These are phyloP conservation scores for Cladophialophora bantiana DNA, from an alignment of 2,329 filamentous ascomycete species.

Conservation along the genomic window DNA sequence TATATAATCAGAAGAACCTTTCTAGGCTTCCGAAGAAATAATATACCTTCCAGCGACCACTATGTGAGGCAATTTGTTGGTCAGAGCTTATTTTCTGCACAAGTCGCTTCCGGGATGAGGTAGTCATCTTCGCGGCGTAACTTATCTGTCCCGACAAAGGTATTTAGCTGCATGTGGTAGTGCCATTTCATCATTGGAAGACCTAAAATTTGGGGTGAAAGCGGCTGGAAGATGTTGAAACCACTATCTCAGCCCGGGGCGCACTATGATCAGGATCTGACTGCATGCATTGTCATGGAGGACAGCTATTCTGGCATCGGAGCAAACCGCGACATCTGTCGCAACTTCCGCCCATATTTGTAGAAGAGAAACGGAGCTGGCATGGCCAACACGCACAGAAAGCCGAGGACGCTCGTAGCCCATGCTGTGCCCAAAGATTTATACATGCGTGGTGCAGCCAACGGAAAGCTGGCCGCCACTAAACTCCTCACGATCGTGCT, in stretches of 20 bases:
- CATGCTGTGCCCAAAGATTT: conserved; percentile 47
- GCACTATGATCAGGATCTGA: conserved; percentile 1
- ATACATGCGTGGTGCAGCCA: conserved; percentile 48
- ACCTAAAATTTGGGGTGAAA: no score
- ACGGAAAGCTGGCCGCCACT: conserved; percentile 36
- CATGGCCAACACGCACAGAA: conserved; percentile 48
- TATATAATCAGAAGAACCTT: no score
- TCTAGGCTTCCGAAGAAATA: no score
- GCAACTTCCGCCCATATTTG: conserved; percentile 50
- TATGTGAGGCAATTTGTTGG: no score
- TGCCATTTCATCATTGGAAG: no score
- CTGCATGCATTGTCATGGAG: conserved; percentile 2
- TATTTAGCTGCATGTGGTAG: no score
- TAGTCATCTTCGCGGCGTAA: no score
- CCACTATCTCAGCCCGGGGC: neutral
- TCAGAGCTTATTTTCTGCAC: no score
- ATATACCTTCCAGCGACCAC: no score
- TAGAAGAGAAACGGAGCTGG: conserved; percentile 52
- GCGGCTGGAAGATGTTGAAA: no score
- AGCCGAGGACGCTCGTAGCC: conserved; percentile 49
- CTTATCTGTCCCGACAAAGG: no score
- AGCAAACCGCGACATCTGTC: conserved; percentile 46
- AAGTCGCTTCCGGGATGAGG: no score
- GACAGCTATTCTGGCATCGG: conserved; percentile 18
- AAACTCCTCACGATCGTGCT: conserved; percentile 35